Conservation (phyloP, 2,329 filamentous ascomycete genomes). For the Clonostachys solani region DNA sequence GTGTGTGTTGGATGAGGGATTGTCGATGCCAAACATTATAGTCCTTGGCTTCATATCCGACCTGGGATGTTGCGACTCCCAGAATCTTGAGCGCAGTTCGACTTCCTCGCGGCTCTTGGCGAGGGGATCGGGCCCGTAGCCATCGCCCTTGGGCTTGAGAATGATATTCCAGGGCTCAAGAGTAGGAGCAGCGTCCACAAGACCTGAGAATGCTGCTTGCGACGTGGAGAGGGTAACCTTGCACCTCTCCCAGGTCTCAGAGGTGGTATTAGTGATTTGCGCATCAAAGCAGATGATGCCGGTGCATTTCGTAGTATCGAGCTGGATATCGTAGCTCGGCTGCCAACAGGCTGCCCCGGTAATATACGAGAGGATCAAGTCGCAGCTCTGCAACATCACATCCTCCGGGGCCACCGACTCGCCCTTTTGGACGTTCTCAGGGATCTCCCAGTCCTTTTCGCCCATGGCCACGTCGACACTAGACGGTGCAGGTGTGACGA, state of each 20-base stretch:
- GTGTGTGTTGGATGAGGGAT: constrained; percentile 49
- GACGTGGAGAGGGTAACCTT: constrained; percentile 60
- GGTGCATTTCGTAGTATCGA: constrained; percentile 50
- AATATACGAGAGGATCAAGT: constrained; percentile 54
- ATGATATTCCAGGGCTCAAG: constrained; percentile 54
- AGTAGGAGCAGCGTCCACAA: constrained; percentile 49
- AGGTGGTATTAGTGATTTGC: constrained; percentile 56
- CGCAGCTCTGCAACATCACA: constrained; percentile 20
- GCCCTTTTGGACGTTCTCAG: constrained; percentile 26
- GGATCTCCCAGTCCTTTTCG: constrained; percentile 37
- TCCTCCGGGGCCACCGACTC: constrained; percentile 21
- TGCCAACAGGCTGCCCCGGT: constrained; percentile 54
- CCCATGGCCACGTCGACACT: constrained; percentile 47
- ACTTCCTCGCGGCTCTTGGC: too few species aligned
- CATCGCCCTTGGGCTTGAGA: constrained; percentile 28
- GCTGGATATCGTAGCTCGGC: constrained; percentile 57
- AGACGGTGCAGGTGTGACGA: constrained; percentile 28
- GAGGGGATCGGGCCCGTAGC: neutral
- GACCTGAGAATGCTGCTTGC: constrained; percentile 51
- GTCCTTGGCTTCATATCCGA: neutral
- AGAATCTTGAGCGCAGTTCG: too few species aligned
- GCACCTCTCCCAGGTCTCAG: constrained; percentile 59
- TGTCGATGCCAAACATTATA: neutral
- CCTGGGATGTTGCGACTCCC: neutral
- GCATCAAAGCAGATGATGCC: constrained; percentile 58